Evolutionary conservation across 257 asterid species (phyloP), one percentile per base, ranked within the genome.

Genomic region (Schizonepeta tenuifolia): DNA sequence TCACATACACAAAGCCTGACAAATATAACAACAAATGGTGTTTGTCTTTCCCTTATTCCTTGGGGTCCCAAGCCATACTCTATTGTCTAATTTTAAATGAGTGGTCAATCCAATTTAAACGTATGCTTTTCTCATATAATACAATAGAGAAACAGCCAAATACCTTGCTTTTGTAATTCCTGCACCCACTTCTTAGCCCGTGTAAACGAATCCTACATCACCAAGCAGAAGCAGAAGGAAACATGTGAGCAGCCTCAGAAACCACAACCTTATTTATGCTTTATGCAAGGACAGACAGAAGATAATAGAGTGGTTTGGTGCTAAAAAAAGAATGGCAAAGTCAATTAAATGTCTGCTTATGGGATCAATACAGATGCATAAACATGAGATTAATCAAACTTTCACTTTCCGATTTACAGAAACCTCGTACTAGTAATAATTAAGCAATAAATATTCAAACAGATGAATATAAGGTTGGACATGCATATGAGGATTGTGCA

Each of bases 171-270:
- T 75, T 89, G 97, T 73, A 94, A 84, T 84, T 91, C 97, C 83
- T 91, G 95, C 78, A 94, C 97, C 99, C 99, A 94, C 80, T 94
- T 94, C 87, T 94, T 94, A 40, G 99, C 99, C 75, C 90, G 83
- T 60, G 75, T 72, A 82, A 89, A 94, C 0, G 97, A 94, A 68
- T 92, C 96, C 97, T 94, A 70, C 62, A 40, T 51, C 62, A 81
- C 57, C 63, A 74, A 66, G 53, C 43, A 80, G 60, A 70, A 28
- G 22, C 26, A 53, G n/a, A 76, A 66, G 55, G 21, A 7, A 61
- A 68, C 67, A 51, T 14, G 51, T 50, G 58, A 36, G 49, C 40
- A 71, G 65, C 54, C 33, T 36, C 68, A 53, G 4, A 69, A 41
- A 67, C 33, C 44, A 59, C 36, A 14, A 21, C 56, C 57, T 33